Evolutionary conservation across 129 eudicot genomes (phyloP).

Genomic region (Lactuca saligna): DNA sequence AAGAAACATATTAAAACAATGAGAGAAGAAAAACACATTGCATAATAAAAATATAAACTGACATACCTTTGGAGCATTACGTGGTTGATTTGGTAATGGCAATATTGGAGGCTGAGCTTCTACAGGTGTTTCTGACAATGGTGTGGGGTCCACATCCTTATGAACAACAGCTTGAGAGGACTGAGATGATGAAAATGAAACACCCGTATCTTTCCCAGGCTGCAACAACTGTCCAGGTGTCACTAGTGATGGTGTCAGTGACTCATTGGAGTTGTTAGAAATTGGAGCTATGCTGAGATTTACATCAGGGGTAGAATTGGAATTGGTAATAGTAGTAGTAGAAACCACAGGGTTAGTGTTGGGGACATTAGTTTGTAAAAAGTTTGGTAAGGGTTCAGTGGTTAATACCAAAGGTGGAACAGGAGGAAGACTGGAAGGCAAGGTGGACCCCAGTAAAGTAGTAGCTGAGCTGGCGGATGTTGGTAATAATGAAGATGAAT

Average conservation of each 20-base stretch:
- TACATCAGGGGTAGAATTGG: conserved; percentile 7
- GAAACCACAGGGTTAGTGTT: conserved; percentile 32
- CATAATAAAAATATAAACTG: background rate
- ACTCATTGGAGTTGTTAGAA: conserved; percentile 1
- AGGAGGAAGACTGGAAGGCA: conserved; percentile 51
- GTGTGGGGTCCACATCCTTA: conserved; percentile 59
- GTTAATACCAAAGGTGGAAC: conserved; percentile 38
- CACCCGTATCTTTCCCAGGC: conserved; percentile 35
- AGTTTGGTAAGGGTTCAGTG: conserved; percentile 44
- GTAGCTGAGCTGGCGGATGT: conserved; percentile 39
- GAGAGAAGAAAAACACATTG: background rate
- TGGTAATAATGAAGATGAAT: conserved; percentile 38
- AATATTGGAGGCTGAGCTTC: conserved; percentile 84
- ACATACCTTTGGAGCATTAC: conserved; percentile 52
- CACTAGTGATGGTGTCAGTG: conserved; percentile 46
- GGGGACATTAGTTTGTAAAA: conserved; percentile 42
- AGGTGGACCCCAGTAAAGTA: conserved; percentile 41
- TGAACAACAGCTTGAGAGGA: conserved; percentile 39
- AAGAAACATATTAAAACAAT: background rate
- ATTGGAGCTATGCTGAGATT: background rate
- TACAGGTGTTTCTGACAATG: conserved; percentile 28
- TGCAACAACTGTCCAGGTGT: conserved; percentile 83
- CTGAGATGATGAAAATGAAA: conserved; percentile 33
- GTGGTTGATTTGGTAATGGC: conserved; percentile 65
- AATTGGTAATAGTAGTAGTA: conserved; percentile 26